phyloP scores from a whole-genome alignment of 805 yeast species.

The Candida maesae region DNA sequence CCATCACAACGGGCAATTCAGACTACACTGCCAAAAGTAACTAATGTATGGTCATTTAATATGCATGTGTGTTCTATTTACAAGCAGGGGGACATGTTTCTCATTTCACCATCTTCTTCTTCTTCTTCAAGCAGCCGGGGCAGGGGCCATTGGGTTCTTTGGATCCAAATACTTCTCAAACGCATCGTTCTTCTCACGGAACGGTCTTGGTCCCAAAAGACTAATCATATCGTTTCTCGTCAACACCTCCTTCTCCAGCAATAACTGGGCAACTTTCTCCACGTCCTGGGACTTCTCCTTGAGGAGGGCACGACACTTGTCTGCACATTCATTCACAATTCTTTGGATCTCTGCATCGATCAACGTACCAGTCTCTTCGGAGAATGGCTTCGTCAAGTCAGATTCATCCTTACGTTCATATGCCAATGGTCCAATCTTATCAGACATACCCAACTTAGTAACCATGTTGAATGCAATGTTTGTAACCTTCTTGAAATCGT shows the following conservation, averaged over 20 bases:
- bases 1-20: too few species aligned
- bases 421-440: conserved; percentile 70
- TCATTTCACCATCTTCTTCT: too few species aligned
- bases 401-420: conserved; percentile 67
- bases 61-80: not conserved
- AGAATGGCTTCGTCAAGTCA: conserved; percentile 78
- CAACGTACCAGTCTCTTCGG: conserved; percentile 76
- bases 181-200: conserved; percentile 86
- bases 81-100: not conserved
- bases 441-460: conserved; percentile 85
- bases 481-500: conserved; percentile 95
- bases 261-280: conserved; percentile 80
- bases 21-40: too few species aligned
- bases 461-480: conserved; percentile 94
- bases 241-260: conserved; percentile 81
- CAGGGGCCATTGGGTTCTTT: conserved; percentile 12
- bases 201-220: conserved; percentile 86
- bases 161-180: conserved; percentile 66
- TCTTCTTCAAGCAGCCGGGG: conserved; percentile 3
- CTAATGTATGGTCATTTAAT: not conserved
- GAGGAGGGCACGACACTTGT: conserved; percentile 63
- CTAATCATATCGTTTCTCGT: conserved; percentile 93
- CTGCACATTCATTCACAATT: conserved; percentile 72
- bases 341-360: conserved; percentile 83
- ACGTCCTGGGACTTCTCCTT: conserved; percentile 70